phyloP scores from a whole-genome alignment of 2,329 filamentous ascomycete genomes.

The Monilinia fructigena region DNA sequence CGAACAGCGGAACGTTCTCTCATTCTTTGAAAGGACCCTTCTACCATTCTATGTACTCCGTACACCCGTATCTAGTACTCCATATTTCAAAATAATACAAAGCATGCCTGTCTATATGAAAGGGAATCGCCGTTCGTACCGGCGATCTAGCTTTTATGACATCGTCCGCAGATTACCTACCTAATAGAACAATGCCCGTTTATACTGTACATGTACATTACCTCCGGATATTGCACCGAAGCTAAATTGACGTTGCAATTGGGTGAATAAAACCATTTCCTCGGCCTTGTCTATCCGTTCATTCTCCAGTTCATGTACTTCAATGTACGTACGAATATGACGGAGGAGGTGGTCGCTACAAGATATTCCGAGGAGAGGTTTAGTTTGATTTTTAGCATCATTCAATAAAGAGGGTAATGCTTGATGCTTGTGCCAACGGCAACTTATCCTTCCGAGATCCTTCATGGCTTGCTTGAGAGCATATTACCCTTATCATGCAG shows the following conservation, averaged over 20 bases:
- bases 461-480: background rate
- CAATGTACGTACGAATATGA: background rate
- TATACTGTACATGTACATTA: slow-evolving; percentile 1
- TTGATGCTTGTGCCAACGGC: background rate
- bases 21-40: background rate
- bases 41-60: background rate
- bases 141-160: slow-evolving; percentile 4
- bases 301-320: background rate
- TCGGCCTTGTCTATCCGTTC: background rate
- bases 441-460: background rate
- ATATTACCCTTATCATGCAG: slow-evolving; percentile 2
- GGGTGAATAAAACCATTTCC: background rate
- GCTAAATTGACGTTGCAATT: slow-evolving; percentile 11
- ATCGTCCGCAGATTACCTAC: background rate
- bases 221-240: slow-evolving; percentile 17
- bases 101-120: background rate
- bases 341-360: background rate
- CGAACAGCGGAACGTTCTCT: slow-evolving; percentile 20
- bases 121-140: slow-evolving; percentile 4
- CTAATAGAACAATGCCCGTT: slow-evolving; percentile 5
- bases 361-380: background rate
- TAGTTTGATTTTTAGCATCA: background rate
- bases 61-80: background rate
- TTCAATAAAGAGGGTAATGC: background rate
- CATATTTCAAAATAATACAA: background rate